Conservation (phyloP, 768 basidiomycete species). For the Mrakia blollopis region DNA sequence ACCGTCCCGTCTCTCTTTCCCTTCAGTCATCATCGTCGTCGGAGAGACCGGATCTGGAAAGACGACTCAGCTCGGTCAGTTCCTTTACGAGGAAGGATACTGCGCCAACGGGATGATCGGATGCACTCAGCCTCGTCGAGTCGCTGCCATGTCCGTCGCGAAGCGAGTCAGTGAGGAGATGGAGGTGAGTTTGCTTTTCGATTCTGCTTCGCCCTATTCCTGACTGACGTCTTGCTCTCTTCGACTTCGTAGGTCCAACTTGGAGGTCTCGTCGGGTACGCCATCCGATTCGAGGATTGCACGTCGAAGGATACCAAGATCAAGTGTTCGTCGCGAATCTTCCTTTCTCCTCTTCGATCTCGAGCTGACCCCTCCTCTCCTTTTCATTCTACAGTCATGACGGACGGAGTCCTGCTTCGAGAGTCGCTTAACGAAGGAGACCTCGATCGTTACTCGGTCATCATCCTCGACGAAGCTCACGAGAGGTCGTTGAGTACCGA, state of each 20-base stretch:
- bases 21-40: constrained; percentile 79
- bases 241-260: constrained; percentile 63
- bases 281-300: constrained; percentile 97
- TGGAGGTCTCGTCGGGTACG: constrained; percentile 86
- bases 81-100: constrained; percentile 95
- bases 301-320: constrained; percentile 91
- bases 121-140: constrained; percentile 96
- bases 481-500: constrained; percentile 96
- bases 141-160: constrained; percentile 99
- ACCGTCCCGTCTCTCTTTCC: not conserved
- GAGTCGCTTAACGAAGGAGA: constrained; percentile 99
- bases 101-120: constrained; percentile 83
- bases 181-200: constrained; percentile 60
- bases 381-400: constrained; percentile 67
- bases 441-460: constrained; percentile 89
- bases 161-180: constrained; percentile 99
- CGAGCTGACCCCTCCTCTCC: constrained; percentile 17
- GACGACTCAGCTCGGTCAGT: constrained; percentile 93
- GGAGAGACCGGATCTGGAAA: constrained; percentile 99
- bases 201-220: no score
- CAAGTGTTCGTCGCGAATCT: constrained; percentile 65
- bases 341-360: constrained; percentile 4
- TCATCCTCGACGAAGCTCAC: constrained; percentile 98
- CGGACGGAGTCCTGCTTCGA: constrained; percentile 94
- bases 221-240: not conserved